Conservation (phyloP, 225 moss, liverwort and hornwort genomes). For the Neckera pumila region DNA sequence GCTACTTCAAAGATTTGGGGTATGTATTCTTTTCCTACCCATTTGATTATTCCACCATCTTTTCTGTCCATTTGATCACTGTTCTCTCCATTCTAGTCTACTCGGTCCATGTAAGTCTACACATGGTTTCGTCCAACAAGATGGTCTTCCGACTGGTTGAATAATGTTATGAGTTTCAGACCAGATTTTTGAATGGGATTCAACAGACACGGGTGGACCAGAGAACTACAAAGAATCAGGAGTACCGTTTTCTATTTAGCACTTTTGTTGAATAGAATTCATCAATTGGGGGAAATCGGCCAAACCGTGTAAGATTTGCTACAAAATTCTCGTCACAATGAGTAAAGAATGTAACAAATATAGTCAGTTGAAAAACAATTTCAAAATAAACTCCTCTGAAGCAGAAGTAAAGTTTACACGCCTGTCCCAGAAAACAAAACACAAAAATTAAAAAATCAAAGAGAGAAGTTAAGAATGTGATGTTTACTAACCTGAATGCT, state of each 20-base stretch:
- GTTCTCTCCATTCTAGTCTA: neutral
- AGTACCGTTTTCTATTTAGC: neutral
- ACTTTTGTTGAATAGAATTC: neutral
- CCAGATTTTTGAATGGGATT: neutral
- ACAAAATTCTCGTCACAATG: neutral
- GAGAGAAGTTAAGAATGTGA: neutral
- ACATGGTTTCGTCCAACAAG: neutral
- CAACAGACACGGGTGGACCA: neutral
- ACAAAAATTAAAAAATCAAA: fast-evolving
- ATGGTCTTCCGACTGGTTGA: neutral
- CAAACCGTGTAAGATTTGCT: neutral
- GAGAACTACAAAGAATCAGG: neutral
- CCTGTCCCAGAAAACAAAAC: neutral
- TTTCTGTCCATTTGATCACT: neutral
- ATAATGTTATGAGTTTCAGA: neutral
- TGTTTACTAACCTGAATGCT: slow-evolving; percentile 26
- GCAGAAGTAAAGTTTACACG: neutral
- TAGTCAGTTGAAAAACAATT: neutral
- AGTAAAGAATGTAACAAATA: neutral
- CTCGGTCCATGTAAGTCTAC: neutral
- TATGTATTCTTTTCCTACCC: neutral
- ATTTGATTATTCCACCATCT: neutral
- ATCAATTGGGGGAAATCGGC: neutral
- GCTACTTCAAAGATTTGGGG: neutral
- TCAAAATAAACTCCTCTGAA: neutral